Percentiles rank a stretch among this genome's conserved stretches.
Conservation (phyloP, 371 early-diverging fungal genomes). For the Lichtheimia hyalospora region DNA sequence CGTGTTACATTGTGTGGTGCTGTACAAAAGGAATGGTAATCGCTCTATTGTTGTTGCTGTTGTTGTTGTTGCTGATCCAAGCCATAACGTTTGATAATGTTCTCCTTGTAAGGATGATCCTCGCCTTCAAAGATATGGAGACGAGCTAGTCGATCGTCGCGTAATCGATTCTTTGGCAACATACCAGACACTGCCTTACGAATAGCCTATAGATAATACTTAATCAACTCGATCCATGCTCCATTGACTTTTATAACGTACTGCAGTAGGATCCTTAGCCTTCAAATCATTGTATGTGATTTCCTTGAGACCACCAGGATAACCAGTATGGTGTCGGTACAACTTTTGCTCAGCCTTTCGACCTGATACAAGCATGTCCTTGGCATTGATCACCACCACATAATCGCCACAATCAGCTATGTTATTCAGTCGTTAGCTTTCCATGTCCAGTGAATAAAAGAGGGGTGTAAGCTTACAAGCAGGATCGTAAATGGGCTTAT, state of each 20-base stretch:
- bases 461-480: conserved; percentile 59
- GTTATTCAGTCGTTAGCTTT: conserved; percentile 41
- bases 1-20: no score
- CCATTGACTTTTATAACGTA: conserved; percentile 18
- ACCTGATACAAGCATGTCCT: conserved; percentile 81
- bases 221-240: neutral
- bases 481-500: conserved; percentile 95
- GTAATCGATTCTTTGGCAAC: conserved; percentile 93
- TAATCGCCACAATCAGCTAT: conserved; percentile 96
- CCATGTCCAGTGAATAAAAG: no score
- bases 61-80: conserved; percentile 34
- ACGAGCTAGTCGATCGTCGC: conserved; percentile 78
- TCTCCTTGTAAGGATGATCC: conserved; percentile 89
- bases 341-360: conserved; percentile 87
- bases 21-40: no score
- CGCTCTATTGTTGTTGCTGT: conserved; percentile 4
- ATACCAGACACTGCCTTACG: conserved; percentile 94
- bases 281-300: conserved; percentile 73
- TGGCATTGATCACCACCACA: conserved; percentile 95
- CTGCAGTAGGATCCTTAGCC: conserved; percentile 79
- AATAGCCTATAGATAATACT: conserved; percentile 51
- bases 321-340: conserved; percentile 89
- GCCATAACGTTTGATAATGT: conserved; percentile 87
- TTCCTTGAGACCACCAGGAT: conserved; percentile 91
- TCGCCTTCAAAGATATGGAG: conserved; percentile 86